phyloP scores from a whole-genome alignment of 441 rosid genomes.

The Gossypium laxum region DNA sequence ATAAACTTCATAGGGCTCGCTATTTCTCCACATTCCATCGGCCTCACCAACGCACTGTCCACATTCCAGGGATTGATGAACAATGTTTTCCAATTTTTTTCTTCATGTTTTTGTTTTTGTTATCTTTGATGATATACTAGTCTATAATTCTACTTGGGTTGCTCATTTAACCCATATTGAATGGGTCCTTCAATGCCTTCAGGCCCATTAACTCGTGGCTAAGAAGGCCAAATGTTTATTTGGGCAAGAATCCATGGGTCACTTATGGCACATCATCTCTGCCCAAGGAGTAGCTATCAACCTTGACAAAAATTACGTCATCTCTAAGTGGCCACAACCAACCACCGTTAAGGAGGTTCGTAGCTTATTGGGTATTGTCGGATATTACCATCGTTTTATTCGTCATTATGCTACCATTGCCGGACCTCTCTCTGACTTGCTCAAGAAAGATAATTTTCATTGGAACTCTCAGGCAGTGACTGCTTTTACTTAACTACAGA shows the following conservation, averaged over 20 bases:
- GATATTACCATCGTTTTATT: not conserved
- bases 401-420: not conserved
- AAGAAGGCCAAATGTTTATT: not conserved
- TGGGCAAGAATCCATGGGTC: not conserved
- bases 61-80: not conserved
- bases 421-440: not conserved
- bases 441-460: not conserved
- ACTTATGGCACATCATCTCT: not conserved
- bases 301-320: not conserved
- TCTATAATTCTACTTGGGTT: not conserved
- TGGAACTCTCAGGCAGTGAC: not conserved
- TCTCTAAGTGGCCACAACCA: not conserved
- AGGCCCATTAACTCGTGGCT: not conserved
- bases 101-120: not conserved
- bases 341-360: not conserved
- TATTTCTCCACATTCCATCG: not conserved
- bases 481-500: not conserved
- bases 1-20: not conserved
- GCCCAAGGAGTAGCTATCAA: not conserved
- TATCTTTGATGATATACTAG: not conserved
- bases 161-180: not conserved
- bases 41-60: not conserved
- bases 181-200: not conserved
- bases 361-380: not conserved
- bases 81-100: not conserved